Evolutionary conservation across 164 flowering plant genomes (phyloP).

Genomic region (Brasenia schreberi): DNA sequence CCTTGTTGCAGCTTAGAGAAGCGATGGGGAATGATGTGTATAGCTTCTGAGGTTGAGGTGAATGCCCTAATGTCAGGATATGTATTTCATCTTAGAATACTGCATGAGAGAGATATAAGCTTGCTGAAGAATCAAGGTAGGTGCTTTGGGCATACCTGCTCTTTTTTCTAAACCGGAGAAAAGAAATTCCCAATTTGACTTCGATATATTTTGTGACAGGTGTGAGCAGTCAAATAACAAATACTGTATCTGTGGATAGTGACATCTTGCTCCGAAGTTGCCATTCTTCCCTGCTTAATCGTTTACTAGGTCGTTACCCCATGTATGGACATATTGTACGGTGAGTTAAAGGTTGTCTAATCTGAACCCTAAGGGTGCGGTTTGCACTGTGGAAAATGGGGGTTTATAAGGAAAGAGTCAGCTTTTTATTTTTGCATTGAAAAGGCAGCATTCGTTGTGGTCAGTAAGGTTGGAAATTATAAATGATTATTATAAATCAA

Average conservation of each 20-base stretch:
- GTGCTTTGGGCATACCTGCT: background rate
- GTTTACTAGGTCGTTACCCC: constrained; percentile 64
- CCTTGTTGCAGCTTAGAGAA: constrained; percentile 48
- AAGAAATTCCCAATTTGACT: background rate
- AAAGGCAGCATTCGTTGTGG: too few species aligned
- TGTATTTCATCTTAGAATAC: constrained; percentile 79
- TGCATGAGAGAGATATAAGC: constrained; percentile 75
- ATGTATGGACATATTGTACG: constrained; percentile 73
- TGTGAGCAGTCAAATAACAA: constrained; percentile 18
- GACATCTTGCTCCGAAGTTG: constrained; percentile 54
- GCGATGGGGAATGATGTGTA: constrained; percentile 45
- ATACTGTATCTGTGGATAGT: constrained; percentile 39
- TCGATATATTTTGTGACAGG: background rate
- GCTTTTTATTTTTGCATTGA: too few species aligned
- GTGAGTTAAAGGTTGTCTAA: constrained; percentile 21
- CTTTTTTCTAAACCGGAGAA: background rate
- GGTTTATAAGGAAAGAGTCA: too few species aligned
- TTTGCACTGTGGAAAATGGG: too few species aligned
- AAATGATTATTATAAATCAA: too few species aligned
- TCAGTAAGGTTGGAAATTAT: too few species aligned
- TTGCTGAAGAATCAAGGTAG: constrained; percentile 48
- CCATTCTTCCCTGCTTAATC: constrained; percentile 94
- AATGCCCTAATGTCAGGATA: constrained; percentile 77
- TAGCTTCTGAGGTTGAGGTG: constrained; percentile 67
- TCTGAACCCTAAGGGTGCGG: too few species aligned